Evolutionary conservation across 164 flowering plant genomes (phyloP), one percentile per base, ranked within the genome.

Genomic region (Liriodendron chinense): DNA sequence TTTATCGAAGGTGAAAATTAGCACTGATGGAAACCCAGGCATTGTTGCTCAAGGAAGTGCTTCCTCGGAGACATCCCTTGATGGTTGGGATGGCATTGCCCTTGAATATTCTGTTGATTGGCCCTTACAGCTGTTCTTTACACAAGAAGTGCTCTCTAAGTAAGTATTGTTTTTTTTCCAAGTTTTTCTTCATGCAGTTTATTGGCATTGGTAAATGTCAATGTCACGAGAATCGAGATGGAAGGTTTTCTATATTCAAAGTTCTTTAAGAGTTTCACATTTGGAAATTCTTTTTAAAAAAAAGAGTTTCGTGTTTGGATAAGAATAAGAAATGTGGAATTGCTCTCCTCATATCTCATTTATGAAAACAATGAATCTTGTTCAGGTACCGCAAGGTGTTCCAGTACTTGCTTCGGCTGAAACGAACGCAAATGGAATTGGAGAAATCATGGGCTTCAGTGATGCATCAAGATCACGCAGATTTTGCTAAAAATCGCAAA

Each of bases 1-100:
- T 81, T 66, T 90, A 71, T 77, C 87, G 25, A 92, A 87, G 78
- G 74, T 85, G 72, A 90, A 84, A 82, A 73, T 82, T 72, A 71
- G 80, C 75, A 13, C 65, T 78, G 94, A 87, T 86, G 90, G 83
- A 74, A 89, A 68, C 69, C 71, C 82, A 8, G 84, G 80, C 78
- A 79, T 74, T 62, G 63, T 76, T 23, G 79, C 74, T 47, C 82
- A 84, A 78, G 86, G 72, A 48, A 75, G 70, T 81, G 34, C 85
- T 83, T 78, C 91, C 74, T 82, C 85, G 73, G 94, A 90, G 76
- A 70, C 75, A 71, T 84, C 89, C 49, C 79, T 89, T 72, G 98
- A 94, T 89, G 99, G 99, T 18, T 96, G 99, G 99, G 98, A 96
- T 89, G 96, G 91, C 10, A 90, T 96, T 83, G 84, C 95, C 63